Conservation (phyloP, 805 yeast species). For the Metschnikowia arizonensis region DNA sequence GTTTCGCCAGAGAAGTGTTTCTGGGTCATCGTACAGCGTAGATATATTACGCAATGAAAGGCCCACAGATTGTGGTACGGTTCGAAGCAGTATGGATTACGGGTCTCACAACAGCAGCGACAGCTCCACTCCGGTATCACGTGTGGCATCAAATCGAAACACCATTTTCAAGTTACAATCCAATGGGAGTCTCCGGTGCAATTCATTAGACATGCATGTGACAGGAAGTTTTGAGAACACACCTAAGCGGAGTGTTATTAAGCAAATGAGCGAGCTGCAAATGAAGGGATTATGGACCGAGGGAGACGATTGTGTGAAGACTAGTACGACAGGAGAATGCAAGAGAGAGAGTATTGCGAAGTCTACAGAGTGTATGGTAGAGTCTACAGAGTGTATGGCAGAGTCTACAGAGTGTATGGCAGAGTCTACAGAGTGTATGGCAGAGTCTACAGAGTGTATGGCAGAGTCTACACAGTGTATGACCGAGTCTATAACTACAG, state of each 20-base stretch:
- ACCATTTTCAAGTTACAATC: conserved; percentile 5
- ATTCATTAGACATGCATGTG: not conserved
- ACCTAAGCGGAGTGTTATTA: not conserved
- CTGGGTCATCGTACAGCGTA: conserved; percentile 5
- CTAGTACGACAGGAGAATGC: too few relatives aligned
- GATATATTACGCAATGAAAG: not conserved
- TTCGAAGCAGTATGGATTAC: not conserved
- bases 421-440: too few relatives aligned
- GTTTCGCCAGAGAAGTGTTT: conserved; percentile 11
- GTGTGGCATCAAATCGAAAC: not conserved
- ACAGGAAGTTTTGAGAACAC: not conserved
- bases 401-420: too few relatives aligned
- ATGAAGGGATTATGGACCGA: too few relatives aligned
- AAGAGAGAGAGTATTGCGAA: too few relatives aligned
- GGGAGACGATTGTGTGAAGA: too few relatives aligned
- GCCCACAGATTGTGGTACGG: not conserved
- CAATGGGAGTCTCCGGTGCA: conserved; percentile 5
- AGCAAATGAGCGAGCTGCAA: not conserved
- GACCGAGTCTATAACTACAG: not conserved
- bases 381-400: too few relatives aligned
- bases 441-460: too few relatives aligned
- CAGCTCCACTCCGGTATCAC: not conserved
- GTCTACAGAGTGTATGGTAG: too few relatives aligned
- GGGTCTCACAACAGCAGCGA: conserved; percentile 1
- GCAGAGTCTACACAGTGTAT: too few relatives aligned